A percentile compares a stretch with the other conserved stretches of the same genome.
Conservation (phyloP, 2,329 filamentous ascomycete genomes). For the Fusarium marasasianum region DNA sequence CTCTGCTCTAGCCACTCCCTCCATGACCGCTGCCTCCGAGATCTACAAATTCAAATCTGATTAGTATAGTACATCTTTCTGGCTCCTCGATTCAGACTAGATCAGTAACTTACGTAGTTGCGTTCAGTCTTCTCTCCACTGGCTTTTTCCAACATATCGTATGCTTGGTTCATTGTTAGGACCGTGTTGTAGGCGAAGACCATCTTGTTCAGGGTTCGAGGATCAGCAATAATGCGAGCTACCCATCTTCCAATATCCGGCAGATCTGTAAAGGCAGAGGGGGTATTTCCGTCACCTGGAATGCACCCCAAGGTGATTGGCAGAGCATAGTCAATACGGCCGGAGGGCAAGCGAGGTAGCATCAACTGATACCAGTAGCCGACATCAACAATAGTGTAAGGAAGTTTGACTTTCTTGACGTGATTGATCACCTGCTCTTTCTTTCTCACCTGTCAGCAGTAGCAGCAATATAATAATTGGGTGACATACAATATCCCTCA, state of each 20-base stretch:
- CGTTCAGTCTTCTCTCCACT: conserved; percentile 56
- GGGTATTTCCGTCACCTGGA: conserved; percentile 55
- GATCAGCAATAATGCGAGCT: conserved; percentile 60
- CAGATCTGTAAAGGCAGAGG: conserved; percentile 56
- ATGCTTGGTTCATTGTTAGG: conserved; percentile 56
- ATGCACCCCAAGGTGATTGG: conserved; percentile 45
- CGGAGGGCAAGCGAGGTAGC: conserved; percentile 41
- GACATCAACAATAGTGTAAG: conserved; percentile 57
- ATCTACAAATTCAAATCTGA: background rate
- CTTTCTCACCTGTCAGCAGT: background rate
- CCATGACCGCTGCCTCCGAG: background rate
- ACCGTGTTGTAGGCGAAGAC: conserved; percentile 60
- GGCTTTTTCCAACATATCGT: conserved; percentile 55
- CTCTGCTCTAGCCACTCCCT: background rate
- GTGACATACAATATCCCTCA: background rate
- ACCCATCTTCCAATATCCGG: conserved; percentile 62
- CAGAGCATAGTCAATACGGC: conserved; percentile 38
- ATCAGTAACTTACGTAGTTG: background rate
- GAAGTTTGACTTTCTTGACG: background rate
- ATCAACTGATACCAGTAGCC: conserved; percentile 67
- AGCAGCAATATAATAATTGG: background rate
- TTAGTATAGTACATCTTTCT: background rate
- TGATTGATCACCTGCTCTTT: background rate
- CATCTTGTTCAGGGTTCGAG: conserved; percentile 61
- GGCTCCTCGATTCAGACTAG: background rate